A percentile compares a stretch with the other conserved stretches of the same genome.
These are phyloP conservation scores for Phtheirospermum japonicum DNA, from an alignment of 257 asterid species.

Conservation along the genomic window DNA sequence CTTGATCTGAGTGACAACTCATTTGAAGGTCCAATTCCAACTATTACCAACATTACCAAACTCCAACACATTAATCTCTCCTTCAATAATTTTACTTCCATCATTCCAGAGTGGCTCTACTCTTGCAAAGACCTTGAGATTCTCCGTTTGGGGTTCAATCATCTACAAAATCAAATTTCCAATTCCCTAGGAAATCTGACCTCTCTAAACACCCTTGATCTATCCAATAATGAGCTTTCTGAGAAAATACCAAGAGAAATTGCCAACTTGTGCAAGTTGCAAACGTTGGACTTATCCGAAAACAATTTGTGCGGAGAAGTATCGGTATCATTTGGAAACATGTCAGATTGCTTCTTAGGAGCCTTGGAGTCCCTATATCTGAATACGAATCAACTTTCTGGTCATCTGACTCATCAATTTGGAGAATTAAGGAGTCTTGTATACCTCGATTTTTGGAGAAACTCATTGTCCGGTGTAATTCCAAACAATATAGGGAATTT, in stretches of 20 bases:
- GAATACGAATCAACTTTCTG: slow-evolving; percentile 14
- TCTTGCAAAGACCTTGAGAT: slow-evolving; percentile 26
- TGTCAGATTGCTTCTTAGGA: slow-evolving; percentile 22
- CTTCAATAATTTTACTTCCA: slow-evolving; percentile 20
- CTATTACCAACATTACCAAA: slow-evolving; percentile 21
- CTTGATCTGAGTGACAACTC: slow-evolving; percentile 14
- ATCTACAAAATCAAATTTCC: slow-evolving; percentile 29
- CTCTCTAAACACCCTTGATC: slow-evolving; percentile 24
- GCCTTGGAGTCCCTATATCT: slow-evolving; percentile 5
- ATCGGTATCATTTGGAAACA: slow-evolving; percentile 24
- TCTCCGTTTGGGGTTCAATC: not conserved
- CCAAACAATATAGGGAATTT: slow-evolving; percentile 32
- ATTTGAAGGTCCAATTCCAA: slow-evolving; percentile 30
- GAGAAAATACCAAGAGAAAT: slow-evolving; percentile 33
- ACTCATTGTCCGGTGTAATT: slow-evolving; percentile 5
- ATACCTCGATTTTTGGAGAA: not conserved
- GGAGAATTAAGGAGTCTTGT: slow-evolving; percentile 27
- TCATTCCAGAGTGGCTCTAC: slow-evolving; percentile 39
- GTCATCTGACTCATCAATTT: slow-evolving; percentile 21
- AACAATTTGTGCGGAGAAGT: slow-evolving; percentile 35
- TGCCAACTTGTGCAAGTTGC: slow-evolving; percentile 24
- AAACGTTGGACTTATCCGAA: not conserved
- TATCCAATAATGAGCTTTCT: slow-evolving; percentile 29
- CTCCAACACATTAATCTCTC: slow-evolving; percentile 30
- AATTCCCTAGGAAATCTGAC: slow-evolving; percentile 30